Evolutionary conservation across 495 filamentous ascomycete genomes (phyloP), one percentile per base, ranked within the genome.

Genomic region (Clohesyomyces aquaticus): DNA sequence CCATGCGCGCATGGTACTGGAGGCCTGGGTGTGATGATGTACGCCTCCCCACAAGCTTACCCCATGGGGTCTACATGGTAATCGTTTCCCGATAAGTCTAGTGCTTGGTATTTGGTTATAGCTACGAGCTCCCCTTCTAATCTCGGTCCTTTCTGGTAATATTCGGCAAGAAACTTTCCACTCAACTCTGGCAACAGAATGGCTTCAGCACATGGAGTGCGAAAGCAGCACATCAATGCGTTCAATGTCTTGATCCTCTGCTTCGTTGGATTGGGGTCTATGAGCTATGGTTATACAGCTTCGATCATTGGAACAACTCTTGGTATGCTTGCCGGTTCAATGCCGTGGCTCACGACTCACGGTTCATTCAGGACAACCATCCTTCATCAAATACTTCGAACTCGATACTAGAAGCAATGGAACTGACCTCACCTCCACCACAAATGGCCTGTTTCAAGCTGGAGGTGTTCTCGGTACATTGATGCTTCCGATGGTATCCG

Each of bases 391-490:
- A 8, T 73, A 75, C 55, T 70, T 75, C 35, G 46, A 65, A 16
- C 60, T 74, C 19, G 68, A 63, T 29, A 74, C 70, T 12, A 28
- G 57, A 28, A 9, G 27, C n/a, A 41, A 74, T 64, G 72, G 48
- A 0, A 62, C 61, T 2, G 49, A 47, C 12, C 55, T 74, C 4
- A 61, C 68, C 16, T 69, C 72, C 1, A 66, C 70, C n/a, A 74
- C 57, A 16, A 73, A 73, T 50, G 68, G 71, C 10, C 46, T 72
- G 12, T 75, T 70, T 64, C 66, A 75, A 35, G 62, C 69, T 2
- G 72, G 70, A 0, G 70, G 61, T 49, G 61, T 71, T 21, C 53
- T 68, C 41, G 68, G 68, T 1, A 55, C 66, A 1, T 46, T 71
- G 28, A n/a, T 51, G 1, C 45, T 71, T 38, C 52, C 42, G 4